Base-by-base conservation (phyloP, 352 stramenopile genomes). In the Phytophthora brassicae region DNA sequence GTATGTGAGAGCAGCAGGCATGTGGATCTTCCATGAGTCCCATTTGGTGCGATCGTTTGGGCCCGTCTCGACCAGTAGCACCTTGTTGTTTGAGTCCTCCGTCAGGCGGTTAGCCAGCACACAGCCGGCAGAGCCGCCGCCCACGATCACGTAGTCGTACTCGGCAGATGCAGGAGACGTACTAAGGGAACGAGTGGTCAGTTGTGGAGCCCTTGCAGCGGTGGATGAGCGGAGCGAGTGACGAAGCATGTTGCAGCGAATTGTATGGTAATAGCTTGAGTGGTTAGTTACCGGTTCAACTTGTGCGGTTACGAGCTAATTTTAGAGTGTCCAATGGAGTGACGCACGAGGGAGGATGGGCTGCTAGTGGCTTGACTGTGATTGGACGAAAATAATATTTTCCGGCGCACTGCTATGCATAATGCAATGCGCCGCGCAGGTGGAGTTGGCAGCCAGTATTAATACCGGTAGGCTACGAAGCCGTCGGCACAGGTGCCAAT, bases 71-170 rank as follows among this genome's bases (percentile, higher is more conserved):
- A 98, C 73, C 48, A 98, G 74, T 17, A 97, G 69, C 66, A 98
- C 93, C 24, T 77, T 81, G 64, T 95, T 93, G 60, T 41, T 72
- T 14, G 81, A 69, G 55, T 97, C 75, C 17, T 91, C 88, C 14
- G 70, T 95, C 33, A 98, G 72, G 19, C 86, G 79, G 65, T 94
- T 97, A 39, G 94, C 94, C 24, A 98, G 72, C 46, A 98, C 86
- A 56, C 89, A 97, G 31, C 94, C 92, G 14, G 90, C 92, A 0
- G 89, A 95, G 24, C 94, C 94, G 17, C 72, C 91, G 54, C 94
- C 94, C 17, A 98, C 88, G 51, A 98, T 89, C 39, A 98, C 90
- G 70, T 97, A 98, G 75, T 98, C 92, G 72, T 85, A 93, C 56
- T 88, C 78, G 28, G 60, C 42, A 1, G 28, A 67, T 3, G 52